Evolutionary conservation across 306 rosid genomes (phyloP).

Genomic region (Cucurbita moschata): DNA sequence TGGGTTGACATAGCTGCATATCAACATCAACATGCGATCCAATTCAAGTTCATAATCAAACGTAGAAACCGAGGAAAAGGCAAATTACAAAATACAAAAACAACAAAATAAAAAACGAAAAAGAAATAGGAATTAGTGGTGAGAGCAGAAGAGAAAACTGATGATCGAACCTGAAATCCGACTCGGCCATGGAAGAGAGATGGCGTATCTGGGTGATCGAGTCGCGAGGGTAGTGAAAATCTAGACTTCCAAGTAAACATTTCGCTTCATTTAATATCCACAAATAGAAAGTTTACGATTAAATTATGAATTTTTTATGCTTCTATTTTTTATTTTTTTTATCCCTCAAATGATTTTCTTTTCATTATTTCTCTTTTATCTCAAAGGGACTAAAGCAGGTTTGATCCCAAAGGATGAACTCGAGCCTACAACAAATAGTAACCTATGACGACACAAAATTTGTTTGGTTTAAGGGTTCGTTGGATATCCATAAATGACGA

Average conservation of each 20-base stretch:
- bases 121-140: background rate
- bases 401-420: no score
- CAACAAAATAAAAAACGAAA: background rate
- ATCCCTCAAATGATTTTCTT: no score
- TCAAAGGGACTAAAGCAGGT: no score
- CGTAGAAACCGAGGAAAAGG: background rate
- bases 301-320: no score
- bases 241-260: background rate
- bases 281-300: no score
- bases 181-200: conserved; percentile 24
- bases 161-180: conserved; percentile 34
- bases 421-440: no score
- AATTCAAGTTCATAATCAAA: background rate
- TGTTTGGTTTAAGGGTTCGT: no score
- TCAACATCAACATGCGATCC: conserved; percentile 9
- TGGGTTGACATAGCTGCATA: conserved; percentile 23
- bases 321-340: no score
- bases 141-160: background rate
- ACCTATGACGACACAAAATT: no score
- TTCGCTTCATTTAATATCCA: no score
- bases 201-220: conserved; percentile 11
- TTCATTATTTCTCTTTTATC: no score
- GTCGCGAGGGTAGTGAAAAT: background rate
- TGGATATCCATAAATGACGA: no score
- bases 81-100: background rate